phyloP scores from a whole-genome alignment of 768 basidiomycete species.

The Lactifluus subvellereus region DNA sequence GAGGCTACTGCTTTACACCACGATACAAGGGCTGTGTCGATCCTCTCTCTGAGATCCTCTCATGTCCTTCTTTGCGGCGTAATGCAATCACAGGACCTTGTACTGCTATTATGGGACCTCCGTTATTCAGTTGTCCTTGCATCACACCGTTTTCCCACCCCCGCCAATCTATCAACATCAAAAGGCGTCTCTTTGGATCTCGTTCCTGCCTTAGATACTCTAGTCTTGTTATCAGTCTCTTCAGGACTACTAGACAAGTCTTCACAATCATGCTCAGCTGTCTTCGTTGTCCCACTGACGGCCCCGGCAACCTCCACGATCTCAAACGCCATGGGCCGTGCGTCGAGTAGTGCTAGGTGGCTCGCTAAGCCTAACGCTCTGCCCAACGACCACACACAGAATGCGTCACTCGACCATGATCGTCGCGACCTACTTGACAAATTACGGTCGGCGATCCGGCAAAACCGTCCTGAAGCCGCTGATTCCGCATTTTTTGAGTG shows the following conservation, averaged over 20 bases:
- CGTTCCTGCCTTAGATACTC: conserved; percentile 36
- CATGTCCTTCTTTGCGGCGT: conserved; percentile 51
- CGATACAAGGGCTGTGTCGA: conserved; percentile 29
- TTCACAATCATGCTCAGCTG: conserved; percentile 38
- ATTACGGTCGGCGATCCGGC: conserved; percentile 39
- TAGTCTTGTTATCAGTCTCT: conserved; percentile 49
- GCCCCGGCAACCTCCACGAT: conserved; percentile 54
- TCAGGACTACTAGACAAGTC: conserved; percentile 27
- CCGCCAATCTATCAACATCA: conserved; percentile 36
- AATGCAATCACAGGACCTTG: conserved; percentile 39
- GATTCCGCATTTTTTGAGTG: conserved; percentile 59
- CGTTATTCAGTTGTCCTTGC: conserved; percentile 62
- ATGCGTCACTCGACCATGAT: conserved; percentile 23
- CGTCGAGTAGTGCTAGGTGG: conserved; percentile 43
- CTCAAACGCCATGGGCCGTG: conserved; percentile 55
- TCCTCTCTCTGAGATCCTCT: conserved; percentile 50
- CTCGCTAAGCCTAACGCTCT: conserved; percentile 27
- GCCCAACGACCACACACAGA: conserved; percentile 1
- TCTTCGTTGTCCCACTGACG: conserved; percentile 55
- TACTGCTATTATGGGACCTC: conserved; percentile 61
- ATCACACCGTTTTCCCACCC: conserved; percentile 45
- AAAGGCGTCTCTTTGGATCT: conserved; percentile 33
- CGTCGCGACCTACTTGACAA: conserved; percentile 34
- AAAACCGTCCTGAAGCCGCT: conserved; percentile 45
- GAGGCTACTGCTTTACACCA: background rate